Base-by-base conservation (phyloP, 495 filamentous ascomycete genomes). In the Aspergillus mulundensis region DNA sequence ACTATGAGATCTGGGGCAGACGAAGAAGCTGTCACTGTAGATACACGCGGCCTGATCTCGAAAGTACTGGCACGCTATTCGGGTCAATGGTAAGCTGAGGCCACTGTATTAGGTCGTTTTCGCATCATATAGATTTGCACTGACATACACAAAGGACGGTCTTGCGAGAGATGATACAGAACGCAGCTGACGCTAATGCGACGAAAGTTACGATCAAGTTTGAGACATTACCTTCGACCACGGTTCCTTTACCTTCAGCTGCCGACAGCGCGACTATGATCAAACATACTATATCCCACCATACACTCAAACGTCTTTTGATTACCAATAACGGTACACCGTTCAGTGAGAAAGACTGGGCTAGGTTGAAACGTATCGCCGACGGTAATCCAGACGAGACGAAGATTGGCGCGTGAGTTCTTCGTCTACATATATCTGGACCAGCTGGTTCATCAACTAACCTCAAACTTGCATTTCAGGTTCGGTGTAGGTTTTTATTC, bases 401-500 rank as follows among this genome's bases (percentile, higher is more conserved):
- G 4, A 97, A 99, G 75, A 97, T 99, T 62, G 95, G 95, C 18
- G 95, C 95, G 32, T 30, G 28, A 30, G 28, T 30, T 30, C 28
- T 5, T 30, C 10, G 10, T 4, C 10, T 30, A 30, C 28, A 30
- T 4, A 10, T 30, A 30, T 5, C 28, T 10, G 4, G 4, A 30
- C 28, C 10, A 10, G 28, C 28, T 30, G 28, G 10, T 4, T 30
- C 4, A 4, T 30, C 10, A 30, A 10, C 28, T 30, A 10, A 30
- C 10, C 28, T 30, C 5, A 30, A 5, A 30, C 28, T 4, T 10
- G 28, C 10, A 30, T 30, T 30, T n/a, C 28, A 30, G 28, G 5
- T 99, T 97, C 67, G 95, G 95, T 44, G 95, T 99, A 36, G 95
- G 95, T 3, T 97, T 99, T 70, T 99, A 99, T 76, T 94, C 89